A percentile compares a stretch with the other conserved stretches of the same genome.
These are phyloP conservation scores for Pyricularia sp. DNA, from an alignment of 2,329 filamentous ascomycete genomes.

Conservation along the genomic window DNA sequence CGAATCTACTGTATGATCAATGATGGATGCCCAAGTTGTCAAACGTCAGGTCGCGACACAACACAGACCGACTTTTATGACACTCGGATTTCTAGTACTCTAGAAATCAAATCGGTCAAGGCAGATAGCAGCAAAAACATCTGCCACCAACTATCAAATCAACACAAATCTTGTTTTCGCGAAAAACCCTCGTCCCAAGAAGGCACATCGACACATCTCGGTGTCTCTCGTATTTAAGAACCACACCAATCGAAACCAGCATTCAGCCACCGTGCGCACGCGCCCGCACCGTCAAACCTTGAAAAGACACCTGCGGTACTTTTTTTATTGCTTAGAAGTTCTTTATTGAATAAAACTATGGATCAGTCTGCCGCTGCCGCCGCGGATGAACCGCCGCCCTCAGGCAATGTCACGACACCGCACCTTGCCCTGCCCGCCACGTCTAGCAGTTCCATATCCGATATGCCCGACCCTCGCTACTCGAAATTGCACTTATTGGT, in stretches of 20 bases:
- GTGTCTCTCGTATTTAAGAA: background rate
- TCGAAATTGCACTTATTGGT: constrained; percentile 47
- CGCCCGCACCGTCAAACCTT: background rate
- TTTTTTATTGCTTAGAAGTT: background rate
- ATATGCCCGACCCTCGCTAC: constrained; percentile 10
- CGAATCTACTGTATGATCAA: background rate
- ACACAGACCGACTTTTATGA: background rate
- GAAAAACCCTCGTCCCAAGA: background rate
- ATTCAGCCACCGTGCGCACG: background rate
- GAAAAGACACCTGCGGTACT: background rate
- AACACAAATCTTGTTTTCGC: background rate
- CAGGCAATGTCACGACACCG: constrained; percentile 3
- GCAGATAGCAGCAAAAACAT: background rate
- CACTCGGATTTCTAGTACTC: background rate
- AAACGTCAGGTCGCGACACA: background rate
- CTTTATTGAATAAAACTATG: background rate
- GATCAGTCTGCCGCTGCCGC: background rate
- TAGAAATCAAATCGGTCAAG: background rate
- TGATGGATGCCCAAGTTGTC: background rate
- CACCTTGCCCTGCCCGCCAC: constrained; percentile 10
- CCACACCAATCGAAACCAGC: background rate
- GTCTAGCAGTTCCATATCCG: constrained; percentile 10
- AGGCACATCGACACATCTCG: no score
- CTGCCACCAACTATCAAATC: background rate
- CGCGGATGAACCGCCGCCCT: constrained; percentile 10